Percentiles rank a stretch among this genome's conserved stretches.
Evolutionary conservation across 169 alveolate genomes (phyloP).

Genomic region (Eimeria necatrix): DNA sequence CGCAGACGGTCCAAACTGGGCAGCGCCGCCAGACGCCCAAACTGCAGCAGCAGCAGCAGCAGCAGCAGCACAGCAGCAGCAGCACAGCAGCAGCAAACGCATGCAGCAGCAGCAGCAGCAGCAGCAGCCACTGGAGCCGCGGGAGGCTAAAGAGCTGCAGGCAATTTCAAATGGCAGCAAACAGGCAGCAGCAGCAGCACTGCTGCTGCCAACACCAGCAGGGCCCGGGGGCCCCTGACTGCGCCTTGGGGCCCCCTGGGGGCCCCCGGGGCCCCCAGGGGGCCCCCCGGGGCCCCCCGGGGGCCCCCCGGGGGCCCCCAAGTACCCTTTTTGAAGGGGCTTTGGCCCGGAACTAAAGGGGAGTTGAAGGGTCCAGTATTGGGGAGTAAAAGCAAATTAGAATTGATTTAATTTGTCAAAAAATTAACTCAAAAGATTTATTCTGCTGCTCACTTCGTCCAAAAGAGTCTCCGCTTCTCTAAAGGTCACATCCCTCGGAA

Average conservation of each 20-base stretch:
- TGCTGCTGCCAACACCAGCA: no score
- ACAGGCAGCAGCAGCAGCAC: no score
- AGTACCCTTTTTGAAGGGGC: neutral
- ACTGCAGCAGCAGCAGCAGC: constrained; percentile 37
- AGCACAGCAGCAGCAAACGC: constrained; percentile 30
- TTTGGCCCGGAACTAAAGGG: no score
- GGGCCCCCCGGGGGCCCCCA: no score
- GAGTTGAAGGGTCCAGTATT: neutral
- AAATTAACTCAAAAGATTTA: neutral
- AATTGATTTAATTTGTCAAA: neutral
- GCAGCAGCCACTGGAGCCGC: neutral
- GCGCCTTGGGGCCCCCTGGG: neutral
- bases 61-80: neutral
- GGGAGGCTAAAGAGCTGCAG: neutral
- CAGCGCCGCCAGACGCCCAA: constrained; percentile 21
- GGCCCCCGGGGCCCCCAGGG: no score
- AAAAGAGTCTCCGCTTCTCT: neutral
- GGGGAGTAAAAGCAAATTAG: neutral
- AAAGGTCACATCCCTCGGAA: neutral
- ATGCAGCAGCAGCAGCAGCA: constrained; percentile 10
- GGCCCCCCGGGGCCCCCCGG: no score
- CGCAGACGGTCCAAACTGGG: constrained; percentile 38
- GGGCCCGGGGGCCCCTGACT: neutral
- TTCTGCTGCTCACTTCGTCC: neutral
- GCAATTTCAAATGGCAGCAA: neutral